A percentile compares a stretch with the other conserved stretches of the same genome.
Conservation (phyloP, 345 rosid species). For the Eucalyptus tenuipes region DNA sequence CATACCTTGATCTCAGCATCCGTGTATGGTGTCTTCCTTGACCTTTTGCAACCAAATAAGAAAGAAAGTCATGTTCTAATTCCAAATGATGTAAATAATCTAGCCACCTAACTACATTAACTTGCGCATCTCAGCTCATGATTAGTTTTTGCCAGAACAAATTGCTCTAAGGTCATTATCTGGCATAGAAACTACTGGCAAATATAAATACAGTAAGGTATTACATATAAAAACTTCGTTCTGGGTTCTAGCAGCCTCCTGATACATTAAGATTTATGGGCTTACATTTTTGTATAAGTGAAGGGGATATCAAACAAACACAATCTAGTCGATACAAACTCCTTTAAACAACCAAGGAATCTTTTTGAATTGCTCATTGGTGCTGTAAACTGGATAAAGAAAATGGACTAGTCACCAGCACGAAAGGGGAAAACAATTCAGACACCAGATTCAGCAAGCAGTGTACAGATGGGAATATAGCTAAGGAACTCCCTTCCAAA, state of each 20-base stretch:
- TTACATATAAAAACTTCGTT: not conserved
- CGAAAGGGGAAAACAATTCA: not conserved
- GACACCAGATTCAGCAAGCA: not conserved
- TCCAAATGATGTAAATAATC: not conserved
- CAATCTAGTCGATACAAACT: not conserved
- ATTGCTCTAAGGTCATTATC: not conserved
- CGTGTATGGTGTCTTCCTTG: slow-evolving; percentile 56
- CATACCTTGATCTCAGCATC: slow-evolving; percentile 94
- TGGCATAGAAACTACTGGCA: not conserved
- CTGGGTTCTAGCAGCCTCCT: not conserved
- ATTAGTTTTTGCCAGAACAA: not conserved
- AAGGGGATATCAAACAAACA: not conserved
- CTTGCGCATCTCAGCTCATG: not conserved
- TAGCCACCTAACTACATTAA: not conserved
- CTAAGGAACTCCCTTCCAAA: not conserved
- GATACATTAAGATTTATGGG: not conserved
- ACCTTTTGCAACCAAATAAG: slow-evolving; percentile 25
- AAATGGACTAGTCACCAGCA: not conserved
- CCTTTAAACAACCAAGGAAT: not conserved
- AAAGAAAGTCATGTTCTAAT: not conserved
- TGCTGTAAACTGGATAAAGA: not conserved
- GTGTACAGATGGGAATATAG: not conserved
- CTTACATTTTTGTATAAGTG: not conserved
- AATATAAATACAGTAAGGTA: not conserved
- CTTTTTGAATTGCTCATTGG: not conserved